Evolutionary conservation across 192 early-diverging fungal genomes (phyloP).

Genomic region (Mortierella hygrophila): DNA sequence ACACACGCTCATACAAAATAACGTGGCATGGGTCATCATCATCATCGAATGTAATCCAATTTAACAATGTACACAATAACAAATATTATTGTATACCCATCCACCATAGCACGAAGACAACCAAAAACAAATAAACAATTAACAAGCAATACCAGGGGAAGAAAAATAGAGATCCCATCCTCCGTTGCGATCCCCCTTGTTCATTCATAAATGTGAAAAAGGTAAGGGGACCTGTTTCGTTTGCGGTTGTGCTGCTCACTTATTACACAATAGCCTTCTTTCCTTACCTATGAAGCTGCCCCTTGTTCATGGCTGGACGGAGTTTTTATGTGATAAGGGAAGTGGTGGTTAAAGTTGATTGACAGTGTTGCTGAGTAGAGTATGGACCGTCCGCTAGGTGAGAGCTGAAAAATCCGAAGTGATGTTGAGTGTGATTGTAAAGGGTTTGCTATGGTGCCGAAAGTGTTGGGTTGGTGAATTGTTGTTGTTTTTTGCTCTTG

Average conservation of each 20-base stretch:
- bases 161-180: no score
- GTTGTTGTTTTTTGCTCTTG: neutral
- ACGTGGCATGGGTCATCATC: conserved; percentile 6
- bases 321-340: neutral
- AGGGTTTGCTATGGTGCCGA: neutral
- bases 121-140: no score
- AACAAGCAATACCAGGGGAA: no score
- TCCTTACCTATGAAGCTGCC: neutral
- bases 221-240: neutral
- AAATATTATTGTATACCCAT: no score
- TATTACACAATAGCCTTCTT: neutral
- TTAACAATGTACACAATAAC: neutral
- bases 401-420: neutral
- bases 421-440: neutral
- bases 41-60: neutral
- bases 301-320: conserved; percentile 6
- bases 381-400: neutral
- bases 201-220: neutral
- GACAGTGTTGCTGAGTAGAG: neutral
- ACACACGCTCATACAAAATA: conserved; percentile 11
- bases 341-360: neutral
- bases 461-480: neutral
- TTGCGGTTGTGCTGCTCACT: neutral
- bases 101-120: neutral
- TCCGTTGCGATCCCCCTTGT: no score